These are phyloP conservation scores for Nematocida parisii DNA, from an alignment of 371 early-diverging fungal genomes.

Conservation along the genomic window DNA sequence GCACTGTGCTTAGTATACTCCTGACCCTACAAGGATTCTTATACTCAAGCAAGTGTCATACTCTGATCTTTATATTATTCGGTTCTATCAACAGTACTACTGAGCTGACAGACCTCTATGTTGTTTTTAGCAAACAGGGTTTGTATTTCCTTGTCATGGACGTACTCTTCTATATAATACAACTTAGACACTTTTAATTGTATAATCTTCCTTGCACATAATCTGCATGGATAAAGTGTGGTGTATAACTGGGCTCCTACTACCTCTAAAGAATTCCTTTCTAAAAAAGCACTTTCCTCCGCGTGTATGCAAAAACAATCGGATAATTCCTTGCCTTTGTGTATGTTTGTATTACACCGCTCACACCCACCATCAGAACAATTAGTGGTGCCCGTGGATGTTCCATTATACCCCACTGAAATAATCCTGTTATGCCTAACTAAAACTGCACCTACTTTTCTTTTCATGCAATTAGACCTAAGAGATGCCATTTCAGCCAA, in stretches of 20 bases:
- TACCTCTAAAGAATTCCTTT: constrained; percentile 67
- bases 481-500: constrained; percentile 78
- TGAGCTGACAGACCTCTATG: constrained; percentile 11
- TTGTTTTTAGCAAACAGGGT: background rate
- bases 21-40: too few relatives aligned
- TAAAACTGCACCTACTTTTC: constrained; percentile 87
- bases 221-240: constrained; percentile 70
- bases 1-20: too few relatives aligned
- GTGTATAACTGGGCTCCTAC: constrained; percentile 48
- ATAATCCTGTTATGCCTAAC: constrained; percentile 81
- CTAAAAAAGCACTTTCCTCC: constrained; percentile 85
- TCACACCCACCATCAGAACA: constrained; percentile 89
- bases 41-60: too few relatives aligned
- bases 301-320: constrained; percentile 92
- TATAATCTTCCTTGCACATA: constrained; percentile 88
- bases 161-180: constrained; percentile 72
- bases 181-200: constrained; percentile 85
- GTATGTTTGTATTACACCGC: constrained; percentile 77
- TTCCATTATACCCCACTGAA: constrained; percentile 95
- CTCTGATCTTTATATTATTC: too few relatives aligned
- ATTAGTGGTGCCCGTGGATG: constrained; percentile 80
- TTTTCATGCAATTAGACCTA: constrained; percentile 88
- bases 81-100: too few relatives aligned
- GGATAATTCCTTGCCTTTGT: constrained; percentile 77
- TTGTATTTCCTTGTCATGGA: constrained; percentile 11